Evolutionary conservation across 371 early-diverging fungal genomes (phyloP), one percentile per base, ranked within the genome.

Genomic region (Dentiscutata heterogama): DNA sequence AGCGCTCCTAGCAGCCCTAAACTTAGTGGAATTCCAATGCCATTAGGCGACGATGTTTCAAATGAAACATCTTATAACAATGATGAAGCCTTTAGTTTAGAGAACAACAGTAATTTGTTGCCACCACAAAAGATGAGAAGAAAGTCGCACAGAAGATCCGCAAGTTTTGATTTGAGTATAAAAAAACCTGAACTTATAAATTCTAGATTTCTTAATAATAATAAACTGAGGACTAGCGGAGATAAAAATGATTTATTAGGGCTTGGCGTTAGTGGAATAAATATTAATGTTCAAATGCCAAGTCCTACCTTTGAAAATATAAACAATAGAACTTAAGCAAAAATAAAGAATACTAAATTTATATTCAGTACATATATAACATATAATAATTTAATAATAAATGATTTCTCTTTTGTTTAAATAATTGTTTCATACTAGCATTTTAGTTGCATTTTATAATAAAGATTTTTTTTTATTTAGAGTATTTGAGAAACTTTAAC

Each of bases 1-100:
- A 39, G 42, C 22, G 70, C 70, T 46, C 70, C 70, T 42, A 39
- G 42, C 14, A 70, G 70, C 42, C 70, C 70, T 39, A 35, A 42
- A 22, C 22, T 39, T 22, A 10, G 42, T 25, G 35, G 35, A 10
- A 20, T 31, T 16, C 20, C 60, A 60, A 46, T 46, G 7, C 7
- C 46, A 46, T 46, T 46, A 46, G 11, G 46, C 1, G 46, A 46
- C 1, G 46, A 46, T 46, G 10, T 11, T 46, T 10, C 46, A 46
- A 46, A 46, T 46, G 46, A 10, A 46, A 8, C 10, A 46, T 46
- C 46, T 46, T 46, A 10, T 10, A 60, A 18, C 20, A 31, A 8
- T 8, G 7, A 8, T 31, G 14, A n/a, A n/a, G 8, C 22, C 7
- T 60, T 25, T 25, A 60, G 5, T 18, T 11, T 18, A 65, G 46